A percentile compares a stretch with the other conserved stretches of the same genome.
Evolutionary conservation across 352 stramenopile species (phyloP).

Genomic region (Globisporangium perplexum): DNA sequence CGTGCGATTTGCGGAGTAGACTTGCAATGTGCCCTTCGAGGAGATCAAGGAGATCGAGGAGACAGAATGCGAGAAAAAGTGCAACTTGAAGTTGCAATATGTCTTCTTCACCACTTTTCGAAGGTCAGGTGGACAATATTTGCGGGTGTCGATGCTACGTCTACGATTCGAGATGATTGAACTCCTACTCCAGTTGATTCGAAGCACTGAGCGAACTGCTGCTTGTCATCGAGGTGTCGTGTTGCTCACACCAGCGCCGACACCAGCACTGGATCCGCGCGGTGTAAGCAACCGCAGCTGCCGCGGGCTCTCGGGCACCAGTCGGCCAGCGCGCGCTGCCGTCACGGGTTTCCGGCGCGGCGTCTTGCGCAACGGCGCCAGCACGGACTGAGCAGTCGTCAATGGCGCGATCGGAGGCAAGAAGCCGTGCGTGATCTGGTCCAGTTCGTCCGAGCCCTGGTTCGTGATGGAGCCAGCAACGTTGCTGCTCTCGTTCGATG

Average conservation of each 20-base stretch:
- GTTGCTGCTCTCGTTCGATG: constrained; percentile 3
- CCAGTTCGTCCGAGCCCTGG: constrained; percentile 21
- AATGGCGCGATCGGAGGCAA: constrained; percentile 22
- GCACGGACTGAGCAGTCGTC: background rate
- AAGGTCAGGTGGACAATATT: no score
- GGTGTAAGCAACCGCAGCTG: constrained; percentile 24
- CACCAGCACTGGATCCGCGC: constrained; percentile 10
- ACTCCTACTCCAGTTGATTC: background rate
- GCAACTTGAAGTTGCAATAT: no score
- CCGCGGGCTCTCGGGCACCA: constrained; percentile 33
- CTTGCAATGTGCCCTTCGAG: no score
- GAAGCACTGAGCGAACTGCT: background rate
- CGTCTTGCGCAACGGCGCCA: constrained; percentile 35
- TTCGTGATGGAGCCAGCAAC: constrained; percentile 1
- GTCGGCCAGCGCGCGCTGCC: constrained; percentile 30
- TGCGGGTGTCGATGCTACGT: background rate
- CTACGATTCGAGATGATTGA: background rate
- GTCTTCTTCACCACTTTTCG: no score
- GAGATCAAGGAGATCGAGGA: no score
- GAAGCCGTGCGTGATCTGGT: constrained; percentile 33
- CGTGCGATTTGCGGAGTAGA: no score
- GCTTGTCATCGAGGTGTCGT: background rate
- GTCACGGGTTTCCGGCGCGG: constrained; percentile 43
- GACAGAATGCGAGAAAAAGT: no score
- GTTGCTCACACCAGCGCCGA: no score